Evolutionary conservation across 768 basidiomycete species (phyloP), one percentile per base, ranked within the genome.

Genomic region (Tulasnella sp.): DNA sequence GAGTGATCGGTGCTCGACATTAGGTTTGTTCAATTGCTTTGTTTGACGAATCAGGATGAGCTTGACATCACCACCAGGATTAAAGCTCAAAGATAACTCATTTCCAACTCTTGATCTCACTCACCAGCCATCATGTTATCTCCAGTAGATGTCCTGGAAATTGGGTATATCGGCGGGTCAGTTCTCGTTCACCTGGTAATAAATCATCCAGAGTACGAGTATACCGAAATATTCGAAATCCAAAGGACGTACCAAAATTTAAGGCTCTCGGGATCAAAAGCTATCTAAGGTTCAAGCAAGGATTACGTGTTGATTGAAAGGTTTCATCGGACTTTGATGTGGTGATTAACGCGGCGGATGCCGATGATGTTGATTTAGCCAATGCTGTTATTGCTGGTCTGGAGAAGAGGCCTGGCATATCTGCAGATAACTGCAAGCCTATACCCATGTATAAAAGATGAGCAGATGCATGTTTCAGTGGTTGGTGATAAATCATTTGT

Each of bases 161-260:
- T 53, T 10, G 54, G 54, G 5, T 56, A 56, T 37, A 55, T 56
- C 19, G 54, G 54, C 39, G 58, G 58, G 46, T 63, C 68, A 4
- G 66, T 70, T 34, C 62, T 68, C n/a, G 60, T 67, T 24, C 64
- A 63, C 6, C 64, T 64, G 1, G 57, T 66, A 37, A 64, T 65
- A 45, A 37, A 52, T 24, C 56, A 63, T 46, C 60, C 60, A 3
- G 58, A 63, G 45, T 56, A 48, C 49, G 20, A 43, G 24, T 58
- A 37, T 33, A 50, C 43, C 16, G 58, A 5, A 33, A 53, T 3
- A 55, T 58, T 16, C 58, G 58, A 7, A 55, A 41, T 20, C 24
- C 43, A 28, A 53, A 52, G 41, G 46, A 56, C 46, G 48, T 45
- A 45, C 20, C 43, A n/a, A 58, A 48, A 4, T 31, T 59, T 24